Percentiles rank a stretch among this genome's conserved stretches.
Conservation (phyloP, 2,329 filamentous ascomycete genomes). For the Sclerotinia nivalis region DNA sequence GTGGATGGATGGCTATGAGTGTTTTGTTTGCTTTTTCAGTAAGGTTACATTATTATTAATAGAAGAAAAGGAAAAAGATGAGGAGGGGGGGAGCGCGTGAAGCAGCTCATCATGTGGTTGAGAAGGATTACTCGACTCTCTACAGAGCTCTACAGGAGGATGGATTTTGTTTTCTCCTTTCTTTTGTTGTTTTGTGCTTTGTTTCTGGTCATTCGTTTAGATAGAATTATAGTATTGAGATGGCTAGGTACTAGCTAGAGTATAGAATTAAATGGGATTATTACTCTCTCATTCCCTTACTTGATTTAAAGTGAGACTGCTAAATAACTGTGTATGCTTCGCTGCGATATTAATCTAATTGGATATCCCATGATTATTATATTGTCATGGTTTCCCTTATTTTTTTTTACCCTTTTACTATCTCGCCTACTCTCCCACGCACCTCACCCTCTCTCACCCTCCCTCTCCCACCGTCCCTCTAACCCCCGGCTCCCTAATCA, state of each 20-base stretch:
- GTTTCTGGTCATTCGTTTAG: background rate
- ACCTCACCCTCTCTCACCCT: background rate
- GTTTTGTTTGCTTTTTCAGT: background rate
- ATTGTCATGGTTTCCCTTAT: too few relatives aligned
- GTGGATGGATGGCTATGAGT: background rate
- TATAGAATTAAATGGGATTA: background rate
- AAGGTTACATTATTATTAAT: background rate
- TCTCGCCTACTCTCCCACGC: background rate
- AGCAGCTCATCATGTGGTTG: background rate
- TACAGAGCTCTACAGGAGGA: too few relatives aligned
- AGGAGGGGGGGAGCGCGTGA: background rate
- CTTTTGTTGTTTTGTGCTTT: background rate
- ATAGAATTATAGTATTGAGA: background rate
- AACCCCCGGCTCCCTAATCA: slow-evolving; percentile 37
- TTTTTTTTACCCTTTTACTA: background rate
- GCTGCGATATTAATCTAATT: too few relatives aligned
- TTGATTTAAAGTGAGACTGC: too few relatives aligned
- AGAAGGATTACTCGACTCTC: background rate
- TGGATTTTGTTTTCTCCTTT: background rate
- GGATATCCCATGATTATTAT: too few relatives aligned
- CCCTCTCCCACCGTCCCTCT: background rate
- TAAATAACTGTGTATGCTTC: too few relatives aligned
- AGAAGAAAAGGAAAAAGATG: background rate
- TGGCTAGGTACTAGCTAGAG: background rate
- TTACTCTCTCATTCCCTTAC: background rate